Evolutionary conservation across 176 grass and related monocot genomes (phyloP), one percentile per base, ranked within the genome.

Genomic region (Raddia distichophylla): DNA sequence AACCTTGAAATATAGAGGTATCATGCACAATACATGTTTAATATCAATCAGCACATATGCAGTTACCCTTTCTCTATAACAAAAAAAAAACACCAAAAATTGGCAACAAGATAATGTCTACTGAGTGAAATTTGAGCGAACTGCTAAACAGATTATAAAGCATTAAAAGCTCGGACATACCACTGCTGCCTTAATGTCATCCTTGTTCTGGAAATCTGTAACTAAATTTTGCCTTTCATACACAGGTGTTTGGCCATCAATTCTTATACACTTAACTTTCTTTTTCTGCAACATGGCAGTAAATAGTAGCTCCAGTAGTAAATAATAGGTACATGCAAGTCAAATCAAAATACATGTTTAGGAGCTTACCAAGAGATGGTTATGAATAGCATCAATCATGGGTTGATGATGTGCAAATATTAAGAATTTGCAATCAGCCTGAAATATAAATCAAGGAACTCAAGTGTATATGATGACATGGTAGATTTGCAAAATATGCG

Each of bases 341-440:
- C 55, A 37, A 19, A 73, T 66, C 1, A 0, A 73, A 78, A 80
- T 48, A 59, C 12, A 64, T 55, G 71, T 7, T 80, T 60, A 69
- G 22, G 79, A 62, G 32, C 75, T 86, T 91, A 98, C 95, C 79
- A 91, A 66, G 16, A 95, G 92, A 88, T 91, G 87, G 63, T 93
- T 52, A 71, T 98, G 90, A 71, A 91, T 98, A 19, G 95, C 83
- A 10, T 93, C 86, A 77, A 98, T 80, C 90, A 98, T 85, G 43
- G 78, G 57, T 81, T 93, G 92, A 83, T 98, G 95, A 87, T 98
- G 92, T 47, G 95, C 95, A 91, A 98, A 95, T 91, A 98, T 86
- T 84, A 98, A 91, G 73, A 98, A 94, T 69, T 98, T 98, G 92
- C 92, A 98, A 55, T 84, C 88, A 35, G 92, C 88, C 95, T 98